These are phyloP conservation scores for Gomphus sp. DNA, from an alignment of 1,284 basidiomycete genomes.

Conservation along the genomic window DNA sequence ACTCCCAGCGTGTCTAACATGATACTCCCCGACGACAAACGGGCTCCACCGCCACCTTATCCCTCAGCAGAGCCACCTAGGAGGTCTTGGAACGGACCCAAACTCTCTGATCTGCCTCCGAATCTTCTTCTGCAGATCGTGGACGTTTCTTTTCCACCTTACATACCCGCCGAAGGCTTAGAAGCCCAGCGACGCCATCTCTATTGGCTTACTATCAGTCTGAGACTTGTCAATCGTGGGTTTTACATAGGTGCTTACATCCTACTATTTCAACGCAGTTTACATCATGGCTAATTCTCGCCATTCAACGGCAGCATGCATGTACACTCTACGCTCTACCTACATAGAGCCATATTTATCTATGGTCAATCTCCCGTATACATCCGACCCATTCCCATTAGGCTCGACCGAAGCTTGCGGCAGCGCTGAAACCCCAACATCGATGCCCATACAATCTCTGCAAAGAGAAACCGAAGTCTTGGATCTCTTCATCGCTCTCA, in stretches of 20 bases:
- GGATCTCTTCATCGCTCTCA: conserved; percentile 15
- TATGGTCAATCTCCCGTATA: conserved; percentile 19
- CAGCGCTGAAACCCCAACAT: not conserved
- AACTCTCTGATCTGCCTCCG: conserved; percentile 16
- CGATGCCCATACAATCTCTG: conserved; percentile 11
- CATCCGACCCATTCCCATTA: conserved; percentile 21
- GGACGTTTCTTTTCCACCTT: conserved; percentile 16
- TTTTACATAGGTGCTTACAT: conserved; percentile 18
- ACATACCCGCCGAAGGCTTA: conserved; percentile 5
- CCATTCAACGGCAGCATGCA: conserved; percentile 15
- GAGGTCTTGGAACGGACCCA: not conserved
- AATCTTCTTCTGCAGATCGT: conserved; percentile 20
- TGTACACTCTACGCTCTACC: conserved; percentile 21
- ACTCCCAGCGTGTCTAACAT: not conserved
- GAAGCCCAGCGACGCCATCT: conserved; percentile 13
- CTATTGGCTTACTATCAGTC: conserved; percentile 20
- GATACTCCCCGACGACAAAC: conserved; percentile 8
- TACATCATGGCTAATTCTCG: not conserved
- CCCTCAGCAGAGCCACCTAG: not conserved
- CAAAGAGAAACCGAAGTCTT: conserved; percentile 16
- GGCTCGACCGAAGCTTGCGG: conserved; percentile 6
- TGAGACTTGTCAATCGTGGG: conserved; percentile 18
- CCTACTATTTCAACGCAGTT: not conserved
- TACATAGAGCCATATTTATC: conserved; percentile 19
- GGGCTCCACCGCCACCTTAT: conserved; percentile 7